Percentiles rank a stretch among this genome's conserved stretches.
Conservation (phyloP, 1,284 basidiomycete genomes). For the Cystobasidiaceae sp. region DNA sequence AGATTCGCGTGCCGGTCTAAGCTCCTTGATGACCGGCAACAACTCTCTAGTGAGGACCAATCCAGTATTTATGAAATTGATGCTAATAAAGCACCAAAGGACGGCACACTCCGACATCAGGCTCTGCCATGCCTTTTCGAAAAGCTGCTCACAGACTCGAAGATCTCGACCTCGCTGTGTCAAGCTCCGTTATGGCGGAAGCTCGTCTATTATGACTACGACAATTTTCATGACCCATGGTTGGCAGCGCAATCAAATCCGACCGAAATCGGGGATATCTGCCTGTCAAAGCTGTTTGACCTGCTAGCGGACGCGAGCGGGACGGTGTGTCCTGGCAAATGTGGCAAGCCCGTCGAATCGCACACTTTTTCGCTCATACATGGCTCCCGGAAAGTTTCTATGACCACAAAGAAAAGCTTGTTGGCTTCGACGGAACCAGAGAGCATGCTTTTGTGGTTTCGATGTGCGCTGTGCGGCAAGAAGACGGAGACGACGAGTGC, state of each 20-base stretch:
- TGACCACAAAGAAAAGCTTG: not conserved
- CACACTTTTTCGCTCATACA: constrained; percentile 4
- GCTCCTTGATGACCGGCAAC: constrained; percentile 31
- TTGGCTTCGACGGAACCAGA: not conserved
- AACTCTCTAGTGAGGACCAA: constrained; percentile 29
- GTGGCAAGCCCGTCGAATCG: not conserved
- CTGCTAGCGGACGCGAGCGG: not conserved
- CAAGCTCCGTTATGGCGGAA: constrained; percentile 14
- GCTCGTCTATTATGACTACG: constrained; percentile 20
- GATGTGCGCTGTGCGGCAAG: constrained; percentile 3
- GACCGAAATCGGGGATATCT: not conserved
- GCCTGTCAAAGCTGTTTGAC: not conserved
- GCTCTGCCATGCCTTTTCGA: constrained; percentile 26
- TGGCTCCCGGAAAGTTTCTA: not conserved
- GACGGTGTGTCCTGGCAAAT: not conserved
- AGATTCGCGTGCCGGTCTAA: constrained; percentile 26
- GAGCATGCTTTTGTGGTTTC: not conserved
- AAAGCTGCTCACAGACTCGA: not conserved
- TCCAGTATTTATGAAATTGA: not conserved
- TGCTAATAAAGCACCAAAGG: not conserved
- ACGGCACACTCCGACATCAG: constrained; percentile 31
- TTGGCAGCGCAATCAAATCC: too few species aligned
- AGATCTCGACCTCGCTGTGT: not conserved
- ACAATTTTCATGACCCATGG: not conserved
- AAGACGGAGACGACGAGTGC: not conserved